These are phyloP conservation scores for Syzygium syzygioides DNA, from an alignment of 441 rosid genomes.

Conservation along the genomic window DNA sequence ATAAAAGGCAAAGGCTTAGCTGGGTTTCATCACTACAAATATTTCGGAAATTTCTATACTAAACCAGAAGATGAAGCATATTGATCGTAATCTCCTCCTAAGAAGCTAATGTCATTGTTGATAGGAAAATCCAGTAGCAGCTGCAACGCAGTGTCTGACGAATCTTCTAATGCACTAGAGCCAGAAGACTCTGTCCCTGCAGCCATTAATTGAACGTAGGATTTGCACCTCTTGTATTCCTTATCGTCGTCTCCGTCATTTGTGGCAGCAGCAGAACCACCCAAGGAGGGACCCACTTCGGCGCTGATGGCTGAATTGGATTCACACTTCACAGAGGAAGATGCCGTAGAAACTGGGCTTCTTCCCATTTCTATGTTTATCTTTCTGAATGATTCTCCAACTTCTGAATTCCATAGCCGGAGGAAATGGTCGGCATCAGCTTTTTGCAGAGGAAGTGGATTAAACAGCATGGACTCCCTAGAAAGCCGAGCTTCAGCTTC, in stretches of 20 bases:
- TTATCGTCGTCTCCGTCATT: constrained; percentile 22
- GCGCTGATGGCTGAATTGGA: constrained; percentile 31
- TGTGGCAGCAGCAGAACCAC: constrained; percentile 8
- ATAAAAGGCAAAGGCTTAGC: neutral
- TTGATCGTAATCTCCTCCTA: constrained; percentile 11
- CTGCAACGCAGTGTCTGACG: constrained; percentile 48
- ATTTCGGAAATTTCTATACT: constrained; percentile 1
- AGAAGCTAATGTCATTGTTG: constrained; percentile 20
- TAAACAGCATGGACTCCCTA: constrained; percentile 17
- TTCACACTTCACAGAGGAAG: constrained; percentile 50
- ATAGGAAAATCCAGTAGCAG: constrained; percentile 25
- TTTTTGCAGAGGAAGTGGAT: constrained; percentile 8
- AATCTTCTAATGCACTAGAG: constrained; percentile 52
- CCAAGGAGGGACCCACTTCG: constrained; percentile 9
- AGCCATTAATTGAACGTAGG: constrained; percentile 16
- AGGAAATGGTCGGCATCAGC: constrained; percentile 24
- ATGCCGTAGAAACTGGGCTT: constrained; percentile 25
- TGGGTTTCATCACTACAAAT: neutral
- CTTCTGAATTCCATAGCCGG: constrained; percentile 32
- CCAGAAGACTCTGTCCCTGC: constrained; percentile 47
- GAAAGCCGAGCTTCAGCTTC: constrained; percentile 44
- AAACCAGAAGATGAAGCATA: constrained; percentile 23
- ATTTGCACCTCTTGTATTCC: constrained; percentile 44
- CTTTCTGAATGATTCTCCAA: constrained; percentile 30
- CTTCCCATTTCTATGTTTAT: neutral